Conservation (phyloP, 768 basidiomycete genomes). For the Tricholoma bakamatsutake region DNA sequence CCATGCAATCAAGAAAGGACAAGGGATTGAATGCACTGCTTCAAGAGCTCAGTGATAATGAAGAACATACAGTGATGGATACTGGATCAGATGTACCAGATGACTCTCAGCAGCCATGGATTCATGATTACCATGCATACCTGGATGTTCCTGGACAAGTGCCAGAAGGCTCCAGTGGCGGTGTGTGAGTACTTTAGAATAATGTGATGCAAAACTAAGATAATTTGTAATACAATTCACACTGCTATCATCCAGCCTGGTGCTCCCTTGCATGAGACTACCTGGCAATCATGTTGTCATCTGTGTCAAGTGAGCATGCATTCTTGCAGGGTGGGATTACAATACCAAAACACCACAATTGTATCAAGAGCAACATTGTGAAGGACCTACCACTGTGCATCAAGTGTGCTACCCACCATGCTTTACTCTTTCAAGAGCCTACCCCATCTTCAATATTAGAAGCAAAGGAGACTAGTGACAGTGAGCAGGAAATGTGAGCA, state of each 20-base stretch:
- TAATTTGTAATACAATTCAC: background rate
- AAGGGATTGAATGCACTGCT: background rate
- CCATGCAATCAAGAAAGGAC: background rate
- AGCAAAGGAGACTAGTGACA: too few relatives aligned
- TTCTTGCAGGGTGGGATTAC: constrained; percentile 20
- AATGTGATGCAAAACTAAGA: background rate
- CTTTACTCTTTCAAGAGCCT: constrained; percentile 4
- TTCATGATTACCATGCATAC: constrained; percentile 19
- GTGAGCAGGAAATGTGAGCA: too few relatives aligned
- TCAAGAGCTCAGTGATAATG: background rate
- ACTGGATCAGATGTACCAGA: background rate
- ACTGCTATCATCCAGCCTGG: constrained; percentile 25
- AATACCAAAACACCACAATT: too few relatives aligned
- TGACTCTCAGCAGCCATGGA: constrained; percentile 8
- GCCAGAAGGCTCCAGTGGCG: too few relatives aligned
- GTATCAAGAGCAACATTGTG: too few relatives aligned
- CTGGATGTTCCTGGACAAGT: constrained; percentile 18
- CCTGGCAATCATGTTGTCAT: constrained; percentile 8
- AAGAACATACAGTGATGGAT: background rate
- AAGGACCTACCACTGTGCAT: constrained; percentile 13
- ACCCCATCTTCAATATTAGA: constrained; percentile 8
- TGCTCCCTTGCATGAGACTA: constrained; percentile 3
- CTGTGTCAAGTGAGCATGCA: constrained; percentile 33
- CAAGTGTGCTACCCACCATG: constrained; percentile 17
- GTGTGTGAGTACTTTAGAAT: constrained; percentile 13